These are phyloP conservation scores for Vigna trinervia DNA, from an alignment of 306 rosid genomes.

Conservation along the genomic window DNA sequence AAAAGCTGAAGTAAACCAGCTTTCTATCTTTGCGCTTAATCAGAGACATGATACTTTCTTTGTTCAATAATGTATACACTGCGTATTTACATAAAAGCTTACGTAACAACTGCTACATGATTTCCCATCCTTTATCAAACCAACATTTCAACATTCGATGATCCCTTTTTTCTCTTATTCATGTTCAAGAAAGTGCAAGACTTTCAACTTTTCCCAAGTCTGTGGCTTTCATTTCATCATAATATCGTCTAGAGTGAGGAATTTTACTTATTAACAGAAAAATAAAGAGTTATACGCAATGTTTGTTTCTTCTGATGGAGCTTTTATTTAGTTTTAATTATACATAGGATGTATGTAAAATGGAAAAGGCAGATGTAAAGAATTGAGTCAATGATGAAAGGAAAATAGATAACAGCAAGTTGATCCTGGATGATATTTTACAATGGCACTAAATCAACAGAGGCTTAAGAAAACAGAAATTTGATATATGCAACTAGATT, in stretches of 20 bases:
- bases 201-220: neutral
- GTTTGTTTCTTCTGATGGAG: constrained; percentile 28
- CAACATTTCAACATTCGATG: neutral
- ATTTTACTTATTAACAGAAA: constrained; percentile 7
- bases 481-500: constrained; percentile 44
- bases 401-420: constrained; percentile 34
- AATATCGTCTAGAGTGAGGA: neutral
- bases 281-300: neutral
- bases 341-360: constrained; percentile 19
- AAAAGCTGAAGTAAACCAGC: neutral
- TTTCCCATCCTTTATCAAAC: neutral
- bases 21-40: neutral
- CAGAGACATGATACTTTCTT: neutral
- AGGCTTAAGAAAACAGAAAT: constrained; percentile 38
- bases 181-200: neutral
- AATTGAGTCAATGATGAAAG: constrained; percentile 39
- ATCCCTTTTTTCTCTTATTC: neutral
- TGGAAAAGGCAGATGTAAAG: constrained; percentile 29
- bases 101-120: neutral
- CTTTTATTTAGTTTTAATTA: constrained; percentile 39
- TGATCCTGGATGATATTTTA: constrained; percentile 45
- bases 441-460: constrained; percentile 46
- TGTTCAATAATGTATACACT: neutral
- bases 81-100: neutral
- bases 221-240: constrained; percentile 19